Evolutionary conservation across 352 stramenopile genomes (phyloP).

Genomic region (Phytophthora tentaculata): DNA sequence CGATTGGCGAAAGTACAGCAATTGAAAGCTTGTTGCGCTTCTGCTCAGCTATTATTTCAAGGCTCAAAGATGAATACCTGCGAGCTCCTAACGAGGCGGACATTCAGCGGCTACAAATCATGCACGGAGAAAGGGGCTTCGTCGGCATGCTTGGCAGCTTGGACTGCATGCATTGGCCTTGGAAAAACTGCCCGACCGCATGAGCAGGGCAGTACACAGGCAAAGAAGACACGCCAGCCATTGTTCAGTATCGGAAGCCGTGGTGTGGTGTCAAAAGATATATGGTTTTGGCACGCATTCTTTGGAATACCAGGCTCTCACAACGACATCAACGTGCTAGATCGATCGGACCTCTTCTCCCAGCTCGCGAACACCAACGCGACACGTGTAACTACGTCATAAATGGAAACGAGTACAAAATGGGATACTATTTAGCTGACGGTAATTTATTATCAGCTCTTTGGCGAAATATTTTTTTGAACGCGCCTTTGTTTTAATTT

Average conservation of each 20-base stretch:
- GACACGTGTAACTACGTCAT: neutral
- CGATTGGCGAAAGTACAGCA: constrained; percentile 1
- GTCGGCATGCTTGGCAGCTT: constrained; percentile 16
- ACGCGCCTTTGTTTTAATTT: no score
- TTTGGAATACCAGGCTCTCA: constrained; percentile 8
- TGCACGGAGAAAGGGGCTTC: neutral
- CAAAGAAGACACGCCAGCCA: neutral
- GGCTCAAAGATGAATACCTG: constrained; percentile 6
- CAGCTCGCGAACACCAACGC: neutral
- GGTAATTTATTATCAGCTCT: no score
- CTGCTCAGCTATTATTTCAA: neutral
- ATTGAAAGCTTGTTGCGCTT: neutral
- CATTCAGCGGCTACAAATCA: neutral
- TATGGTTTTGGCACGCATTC: constrained; percentile 15
- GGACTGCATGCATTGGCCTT: constrained; percentile 14
- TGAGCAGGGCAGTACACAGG: constrained; percentile 6
- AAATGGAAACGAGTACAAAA: neutral
- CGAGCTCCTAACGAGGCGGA: neutral
- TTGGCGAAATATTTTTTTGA: no score
- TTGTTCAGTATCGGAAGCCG: constrained; percentile 17
- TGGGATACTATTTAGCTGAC: constrained; percentile 9
- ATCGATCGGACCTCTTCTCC: neutral
- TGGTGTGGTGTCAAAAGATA: neutral
- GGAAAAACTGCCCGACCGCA: constrained; percentile 12
- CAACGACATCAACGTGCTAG: constrained; percentile 8